Base-by-base conservation (phyloP, 2,329 filamentous ascomycete species). In the Alternaria tenuissima region DNA sequence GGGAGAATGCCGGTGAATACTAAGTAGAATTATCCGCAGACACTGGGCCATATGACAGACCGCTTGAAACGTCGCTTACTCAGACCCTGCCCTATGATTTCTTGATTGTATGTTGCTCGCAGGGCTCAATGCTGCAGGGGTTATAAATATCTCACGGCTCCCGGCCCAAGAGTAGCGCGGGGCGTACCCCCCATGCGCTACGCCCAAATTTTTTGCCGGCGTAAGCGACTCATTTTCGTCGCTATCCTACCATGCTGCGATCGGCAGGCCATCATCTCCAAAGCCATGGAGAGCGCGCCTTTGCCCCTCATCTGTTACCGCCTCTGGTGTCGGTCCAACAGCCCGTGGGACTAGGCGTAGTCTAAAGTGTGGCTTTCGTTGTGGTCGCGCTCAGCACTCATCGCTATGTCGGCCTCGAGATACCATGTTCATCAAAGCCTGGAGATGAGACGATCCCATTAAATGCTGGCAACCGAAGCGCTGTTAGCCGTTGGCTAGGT, bases 301-400 rank as follows among this genome's bases (percentile, higher is more conserved):
- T 55, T 56, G 64, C 61, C 65, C 59, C 64, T 68, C 68, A 66
- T 63, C 64, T 61, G 62, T 64, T 61, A 58, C 66, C 62, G 67
- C 67, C 63, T 73, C 61, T 71, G 64, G 68, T 73, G 65, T 65
- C 62, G 67, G 70, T 73, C 74, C 65, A 72, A 72, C 70, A 38
- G 57, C 55, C 55, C 36, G 59, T 57, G 32, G 36, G 39, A 46
- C 55, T 61, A 53, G 39, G 20, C 20, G 20, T 42, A 42, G 58
- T 22, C 41, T 48, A 28, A 38, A 46, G 24, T 47, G 58, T 60
- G 62, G 57, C 62, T 67, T 52, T 48, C 42, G 51, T 46, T 46
- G 57, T 54, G 22, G 55, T 49, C 30, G 54, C 49, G 52, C 47
- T 20, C 26, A 47, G 41, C 47, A 46, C 34, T 20, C 28, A 52